Evolutionary conservation across 1,139 yeast species (phyloP), one percentile per base, ranked within the genome.

Genomic region (Williopsis jadinii): DNA sequence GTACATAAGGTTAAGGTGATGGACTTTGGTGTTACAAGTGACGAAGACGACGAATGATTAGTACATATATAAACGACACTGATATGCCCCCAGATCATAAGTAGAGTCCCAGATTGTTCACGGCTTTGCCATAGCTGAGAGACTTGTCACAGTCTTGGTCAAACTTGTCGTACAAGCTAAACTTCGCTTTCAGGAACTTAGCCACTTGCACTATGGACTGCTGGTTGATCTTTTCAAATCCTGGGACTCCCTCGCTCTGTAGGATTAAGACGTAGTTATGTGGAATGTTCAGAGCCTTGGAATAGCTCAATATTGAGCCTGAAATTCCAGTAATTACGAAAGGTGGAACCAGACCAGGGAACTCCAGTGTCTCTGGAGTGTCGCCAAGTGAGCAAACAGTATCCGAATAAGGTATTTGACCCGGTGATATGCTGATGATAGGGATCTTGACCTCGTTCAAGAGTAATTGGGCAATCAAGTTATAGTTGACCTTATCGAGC

Each of bases 191-290:
- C n/a, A 61, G 31, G 11, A 51, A 51, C 9, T 31, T 24, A 1
- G 47, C 46, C 13, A 52, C 28, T 36, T 52, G 56, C 5, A 47
- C 39, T 12, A 57, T 39, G 3, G 55, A 48, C 27, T 56, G 60
- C 8, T 43, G 35, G 36, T 55, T 50, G 24, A 66, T 53, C 46
- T 67, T 73, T 47, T 77, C 82, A 48, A 59, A 70, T 2, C 80
- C 81, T n/a, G 73, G 64, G 35, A 73, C 77, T 15, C 83, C 82
- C 55, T 76, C 82, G 11, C 80, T 68, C 48, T 74, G 68, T 44
- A 75, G 58, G 0, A 68, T 65, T 11, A 76, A 50, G 1, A 38
- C 36, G 2, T 30, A 19, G 5, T 49, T 38, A 13, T 39, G 28
- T 24, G 14, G 11, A 5, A 27, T 42, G 1, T 33, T 35, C 4